Percentiles rank a stretch among this genome's conserved stretches.
phyloP scores from a whole-genome alignment of 768 basidiomycete genomes.

The Cyclocybe cylindracea region DNA sequence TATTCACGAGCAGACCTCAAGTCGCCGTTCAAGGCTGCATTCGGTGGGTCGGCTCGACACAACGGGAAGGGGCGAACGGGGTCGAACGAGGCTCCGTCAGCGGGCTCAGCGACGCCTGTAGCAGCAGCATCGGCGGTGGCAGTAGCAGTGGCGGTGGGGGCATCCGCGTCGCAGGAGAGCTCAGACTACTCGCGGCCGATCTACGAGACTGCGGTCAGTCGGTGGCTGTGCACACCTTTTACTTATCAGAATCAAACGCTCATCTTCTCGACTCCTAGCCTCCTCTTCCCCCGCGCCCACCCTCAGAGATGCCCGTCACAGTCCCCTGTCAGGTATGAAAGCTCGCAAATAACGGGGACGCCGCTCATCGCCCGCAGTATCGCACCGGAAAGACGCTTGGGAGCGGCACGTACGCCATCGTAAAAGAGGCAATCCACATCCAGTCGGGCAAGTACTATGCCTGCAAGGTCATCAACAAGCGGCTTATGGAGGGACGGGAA shows the following conservation, averaged over 20 bases:
- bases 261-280: constrained; percentile 7
- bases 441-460: constrained; percentile 92
- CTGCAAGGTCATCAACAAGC: constrained; percentile 99
- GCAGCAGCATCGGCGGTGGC: background rate
- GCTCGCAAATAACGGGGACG: constrained; percentile 8
- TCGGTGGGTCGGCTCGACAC: constrained; percentile 4
- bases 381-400: constrained; percentile 87
- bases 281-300: constrained; percentile 7
- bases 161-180: constrained; percentile 3
- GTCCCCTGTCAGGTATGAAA: constrained; percentile 47
- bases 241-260: constrained; percentile 9
- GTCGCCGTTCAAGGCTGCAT: constrained; percentile 16
- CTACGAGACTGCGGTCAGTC: constrained; percentile 14
- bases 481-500: constrained; percentile 96
- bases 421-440: constrained; percentile 94
- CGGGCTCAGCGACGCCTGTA: background rate
- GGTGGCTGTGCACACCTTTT: constrained; percentile 22
- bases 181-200: constrained; percentile 21
- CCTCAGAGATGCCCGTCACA: constrained; percentile 32
- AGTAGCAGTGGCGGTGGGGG: background rate
- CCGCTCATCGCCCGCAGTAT: constrained; percentile 47
- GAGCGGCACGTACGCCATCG: constrained; percentile 93
- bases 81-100: background rate
- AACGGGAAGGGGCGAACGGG: background rate
- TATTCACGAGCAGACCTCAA: constrained; percentile 21